Percentiles rank a stretch among this genome's conserved stretches.
Evolutionary conservation across 164 flowering plant species (phyloP).

Genomic region (Litsea cubeba): DNA sequence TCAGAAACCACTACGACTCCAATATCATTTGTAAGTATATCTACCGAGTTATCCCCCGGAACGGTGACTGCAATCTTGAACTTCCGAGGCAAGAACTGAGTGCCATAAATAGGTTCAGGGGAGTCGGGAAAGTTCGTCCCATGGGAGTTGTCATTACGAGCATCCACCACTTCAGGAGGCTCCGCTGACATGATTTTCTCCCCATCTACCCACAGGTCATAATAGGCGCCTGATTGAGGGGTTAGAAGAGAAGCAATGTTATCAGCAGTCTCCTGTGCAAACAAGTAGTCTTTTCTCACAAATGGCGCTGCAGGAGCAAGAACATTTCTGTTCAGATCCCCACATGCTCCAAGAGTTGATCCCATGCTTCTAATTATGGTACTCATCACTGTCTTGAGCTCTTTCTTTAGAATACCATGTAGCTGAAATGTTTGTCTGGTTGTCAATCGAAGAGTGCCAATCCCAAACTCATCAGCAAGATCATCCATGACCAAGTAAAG

Average conservation of each 20-base stretch:
- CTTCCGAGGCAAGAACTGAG: constrained; percentile 96
- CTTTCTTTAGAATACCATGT: constrained; percentile 83
- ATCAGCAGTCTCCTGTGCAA: constrained; percentile 94
- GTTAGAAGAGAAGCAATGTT: constrained; percentile 89
- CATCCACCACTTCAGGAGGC: constrained; percentile 82
- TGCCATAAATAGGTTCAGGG: constrained; percentile 96
- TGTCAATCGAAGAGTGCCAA: constrained; percentile 90
- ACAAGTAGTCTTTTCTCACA: constrained; percentile 67
- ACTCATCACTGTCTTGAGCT: constrained; percentile 92
- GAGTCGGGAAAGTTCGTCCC: constrained; percentile 95
- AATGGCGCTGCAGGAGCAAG: constrained; percentile 98
- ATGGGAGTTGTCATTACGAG: constrained; percentile 92
- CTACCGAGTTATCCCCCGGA: constrained; percentile 89
- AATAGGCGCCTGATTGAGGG: constrained; percentile 95
- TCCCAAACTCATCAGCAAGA: constrained; percentile 94
- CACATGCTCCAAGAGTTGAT: constrained; percentile 99
- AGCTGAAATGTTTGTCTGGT: constrained; percentile 98
- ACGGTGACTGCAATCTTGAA: constrained; percentile 96
- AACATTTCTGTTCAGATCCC: constrained; percentile 95
- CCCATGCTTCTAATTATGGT: constrained; percentile 81
- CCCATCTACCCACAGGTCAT: constrained; percentile 98
- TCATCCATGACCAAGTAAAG: constrained; percentile 93
- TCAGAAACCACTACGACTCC: constrained; percentile 86
- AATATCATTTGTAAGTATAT: constrained; percentile 88
- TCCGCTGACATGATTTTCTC: constrained; percentile 84